Percentiles rank a stretch among this genome's conserved stretches.
Conservation (phyloP, 2,329 filamentous ascomycete species). For the Fusarium buxicola region DNA sequence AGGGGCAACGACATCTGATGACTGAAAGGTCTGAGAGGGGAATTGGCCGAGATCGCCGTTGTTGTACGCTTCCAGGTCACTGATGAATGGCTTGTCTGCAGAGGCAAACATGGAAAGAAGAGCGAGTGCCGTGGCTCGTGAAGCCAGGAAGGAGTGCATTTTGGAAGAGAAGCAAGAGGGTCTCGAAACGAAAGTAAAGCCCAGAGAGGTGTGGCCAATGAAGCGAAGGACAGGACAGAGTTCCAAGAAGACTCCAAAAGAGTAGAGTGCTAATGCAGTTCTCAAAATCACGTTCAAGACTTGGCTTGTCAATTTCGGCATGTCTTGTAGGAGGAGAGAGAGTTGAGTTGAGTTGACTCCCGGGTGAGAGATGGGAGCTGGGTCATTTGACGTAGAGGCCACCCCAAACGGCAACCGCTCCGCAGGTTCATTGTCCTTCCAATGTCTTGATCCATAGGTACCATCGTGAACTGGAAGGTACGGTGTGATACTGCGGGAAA, state of each 20-base stretch:
- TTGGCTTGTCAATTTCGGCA: neutral
- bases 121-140: neutral
- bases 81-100: constrained; percentile 30
- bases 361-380: neutral
- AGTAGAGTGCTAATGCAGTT: constrained; percentile 19
- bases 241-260: constrained; percentile 41
- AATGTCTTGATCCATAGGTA: neutral
- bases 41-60: constrained; percentile 30
- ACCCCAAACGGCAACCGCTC: neutral
- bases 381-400: neutral
- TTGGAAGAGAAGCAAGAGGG: neutral
- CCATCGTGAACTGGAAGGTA: neutral
- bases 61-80: constrained; percentile 34
- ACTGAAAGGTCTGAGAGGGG: constrained; percentile 36
- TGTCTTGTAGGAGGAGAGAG: constrained; percentile 18
- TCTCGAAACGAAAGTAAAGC: neutral
- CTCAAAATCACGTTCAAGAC: constrained; percentile 12
- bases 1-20: constrained; percentile 34
- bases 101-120: constrained; percentile 9
- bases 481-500: neutral
- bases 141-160: constrained; percentile 22
- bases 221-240: constrained; percentile 18
- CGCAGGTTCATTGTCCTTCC: neutral
- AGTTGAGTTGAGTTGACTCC: constrained; percentile 15
- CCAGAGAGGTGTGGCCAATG: constrained; percentile 4